Percentiles rank a stretch among this genome's conserved stretches.
phyloP scores from a whole-genome alignment of 441 rosid species.

The Erodium trifolium region DNA sequence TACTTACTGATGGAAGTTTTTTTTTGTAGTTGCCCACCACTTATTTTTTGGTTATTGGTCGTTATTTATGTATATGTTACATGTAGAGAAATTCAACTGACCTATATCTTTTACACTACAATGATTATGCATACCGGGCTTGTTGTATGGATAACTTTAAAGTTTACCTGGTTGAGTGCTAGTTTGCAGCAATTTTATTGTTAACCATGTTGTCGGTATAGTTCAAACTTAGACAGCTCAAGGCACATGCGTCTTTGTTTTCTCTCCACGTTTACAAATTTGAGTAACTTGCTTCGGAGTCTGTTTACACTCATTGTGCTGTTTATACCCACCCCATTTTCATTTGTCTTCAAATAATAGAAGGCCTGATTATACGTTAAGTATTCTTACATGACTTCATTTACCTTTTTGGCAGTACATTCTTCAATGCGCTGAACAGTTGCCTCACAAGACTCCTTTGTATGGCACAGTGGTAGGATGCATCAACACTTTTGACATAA shows the following conservation, averaged over 20 bases:
- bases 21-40: neutral
- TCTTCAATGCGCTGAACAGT: slow-evolving; percentile 72
- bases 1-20: neutral
- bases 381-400: neutral
- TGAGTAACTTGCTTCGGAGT: neutral
- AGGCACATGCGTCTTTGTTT: neutral
- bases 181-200: neutral
- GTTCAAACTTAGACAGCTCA: neutral
- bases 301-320: neutral
- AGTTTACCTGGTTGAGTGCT: neutral
- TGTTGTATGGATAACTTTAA: neutral
- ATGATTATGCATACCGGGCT: neutral
- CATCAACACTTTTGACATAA: neutral
- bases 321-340: neutral
- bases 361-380: neutral
- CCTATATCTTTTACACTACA: neutral
- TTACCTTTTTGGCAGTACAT: slow-evolving; percentile 46
- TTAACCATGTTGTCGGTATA: neutral
- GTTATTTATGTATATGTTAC: neutral
- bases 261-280: neutral
- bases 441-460: slow-evolving; percentile 93
- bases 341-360: neutral
- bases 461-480: slow-evolving; percentile 78
- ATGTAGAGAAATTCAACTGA: neutral
- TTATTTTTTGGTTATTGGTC: neutral